Evolutionary conservation across 768 basidiomycete species (phyloP).

Genomic region (Agrocybe pediades): DNA sequence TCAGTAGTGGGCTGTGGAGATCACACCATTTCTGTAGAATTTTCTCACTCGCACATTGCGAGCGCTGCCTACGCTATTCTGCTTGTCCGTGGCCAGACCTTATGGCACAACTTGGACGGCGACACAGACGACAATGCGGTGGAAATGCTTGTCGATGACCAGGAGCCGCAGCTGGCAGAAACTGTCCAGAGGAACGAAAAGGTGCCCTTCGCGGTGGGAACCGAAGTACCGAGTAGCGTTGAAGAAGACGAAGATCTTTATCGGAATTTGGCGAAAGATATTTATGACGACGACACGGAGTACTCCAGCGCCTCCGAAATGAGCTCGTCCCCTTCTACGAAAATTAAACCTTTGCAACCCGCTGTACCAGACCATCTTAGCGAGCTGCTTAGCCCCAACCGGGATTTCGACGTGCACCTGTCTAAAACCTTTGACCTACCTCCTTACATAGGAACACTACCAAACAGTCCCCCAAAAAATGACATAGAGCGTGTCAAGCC

Average conservation of each 20-base stretch:
- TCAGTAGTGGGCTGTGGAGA: background rate
- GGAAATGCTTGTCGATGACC: background rate
- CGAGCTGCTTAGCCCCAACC: background rate
- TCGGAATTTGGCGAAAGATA: slow-evolving; percentile 2
- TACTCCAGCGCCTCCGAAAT: slow-evolving; percentile 2
- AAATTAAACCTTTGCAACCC: background rate
- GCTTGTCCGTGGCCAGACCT: background rate
- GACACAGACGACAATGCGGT: background rate
- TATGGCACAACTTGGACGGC: background rate
- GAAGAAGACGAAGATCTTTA: slow-evolving; percentile 1
- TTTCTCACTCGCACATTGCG: slow-evolving; percentile 14
- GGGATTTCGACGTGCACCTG: background rate
- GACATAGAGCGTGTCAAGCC: background rate
- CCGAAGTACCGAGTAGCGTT: background rate
- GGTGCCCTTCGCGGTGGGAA: background rate
- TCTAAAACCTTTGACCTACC: background rate
- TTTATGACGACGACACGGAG: slow-evolving; percentile 6
- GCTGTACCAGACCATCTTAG: background rate
- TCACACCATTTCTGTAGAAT: slow-evolving; percentile 5
- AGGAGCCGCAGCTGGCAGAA: background rate
- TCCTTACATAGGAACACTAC: background rate
- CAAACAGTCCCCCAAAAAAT: background rate
- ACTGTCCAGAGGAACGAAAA: background rate
- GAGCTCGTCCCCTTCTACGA: background rate
- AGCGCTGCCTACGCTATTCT: slow-evolving; percentile 15